Base-by-base conservation (phyloP, 2,329 filamentous ascomycete genomes). In the Moelleriella libera region DNA sequence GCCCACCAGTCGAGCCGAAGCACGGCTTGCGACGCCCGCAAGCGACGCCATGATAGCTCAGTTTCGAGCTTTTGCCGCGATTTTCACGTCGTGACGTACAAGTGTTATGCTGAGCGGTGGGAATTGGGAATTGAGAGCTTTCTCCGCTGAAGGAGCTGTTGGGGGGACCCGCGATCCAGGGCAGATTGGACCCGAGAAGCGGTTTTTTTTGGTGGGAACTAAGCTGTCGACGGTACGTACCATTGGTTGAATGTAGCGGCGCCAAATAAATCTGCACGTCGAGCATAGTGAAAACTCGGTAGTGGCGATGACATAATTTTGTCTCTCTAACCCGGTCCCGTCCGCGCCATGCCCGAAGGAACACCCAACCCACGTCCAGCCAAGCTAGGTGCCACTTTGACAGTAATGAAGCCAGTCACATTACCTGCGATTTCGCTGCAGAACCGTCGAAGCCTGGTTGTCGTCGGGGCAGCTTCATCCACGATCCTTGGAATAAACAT, bases 41-140 rank as follows among this genome's bases (percentile, higher is more conserved):
- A 85, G 68, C 58, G 80, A 83, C 63, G 81, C 80, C 82, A 85
- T 85, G 57, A 58, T 50, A 56, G 52, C 52, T 53, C 56, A 53
- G 60, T 59, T 42, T 21, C 21, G 21, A 21, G 21, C 21, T 3
- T 21, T 21, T 21, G 21, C 21, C 21, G 21, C 21, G 21, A 21
- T 21, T 21, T 3, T 21, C 21, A 21, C 21, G 21, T 21, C 21
- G 21, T 21, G 21, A 21, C 2, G 21, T 21, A 2, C 21, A 21
- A 21, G 21, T 21, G 21, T 21, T 21, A 21, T 2, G 21, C 21
- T 21, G 21, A 21, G 21, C 21, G 21, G 21, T 21, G 21, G 21
- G 21, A 21, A 21, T 21, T 21, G 21, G 21, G 21, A 41, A 45
- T 41, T 45, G 51, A 56, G 54, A 57, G 56, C 56, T 55, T 57